A percentile compares a stretch with the other conserved stretches of the same genome.
Conservation (phyloP, 805 yeast species). For the Nakazawaea holstii region DNA sequence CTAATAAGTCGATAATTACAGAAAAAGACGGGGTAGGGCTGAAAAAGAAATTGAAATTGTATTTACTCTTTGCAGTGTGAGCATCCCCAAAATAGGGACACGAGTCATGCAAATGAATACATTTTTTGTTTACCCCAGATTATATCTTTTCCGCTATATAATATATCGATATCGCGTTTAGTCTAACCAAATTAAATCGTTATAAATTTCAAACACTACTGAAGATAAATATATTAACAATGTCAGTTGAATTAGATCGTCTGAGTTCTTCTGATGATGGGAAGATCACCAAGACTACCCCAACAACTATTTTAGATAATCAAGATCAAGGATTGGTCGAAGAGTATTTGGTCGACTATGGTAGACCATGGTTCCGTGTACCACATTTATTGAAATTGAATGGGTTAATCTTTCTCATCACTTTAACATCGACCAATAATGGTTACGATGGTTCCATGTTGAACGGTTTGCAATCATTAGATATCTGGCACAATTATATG, state of each 20-base stretch:
- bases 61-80: too few relatives aligned
- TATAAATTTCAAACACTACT: background rate
- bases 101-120: too few relatives aligned
- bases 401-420: slow-evolving; percentile 29
- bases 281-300: background rate
- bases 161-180: background rate
- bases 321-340: background rate
- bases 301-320: background rate
- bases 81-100: too few relatives aligned
- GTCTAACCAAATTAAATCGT: background rate
- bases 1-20: too few relatives aligned
- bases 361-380: slow-evolving; percentile 28
- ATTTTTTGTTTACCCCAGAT: too few relatives aligned
- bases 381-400: slow-evolving; percentile 32
- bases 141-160: too few relatives aligned
- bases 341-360: slow-evolving; percentile 16
- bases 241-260: background rate
- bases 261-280: background rate
- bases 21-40: too few relatives aligned
- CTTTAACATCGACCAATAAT: slow-evolving; percentile 42
- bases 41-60: too few relatives aligned
- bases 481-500: slow-evolving; percentile 33
- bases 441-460: slow-evolving; percentile 45
- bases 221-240: background rate
- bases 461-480: slow-evolving; percentile 43